phyloP scores from a whole-genome alignment of 2,329 filamentous ascomycete genomes.

The Alternaria solani region DNA sequence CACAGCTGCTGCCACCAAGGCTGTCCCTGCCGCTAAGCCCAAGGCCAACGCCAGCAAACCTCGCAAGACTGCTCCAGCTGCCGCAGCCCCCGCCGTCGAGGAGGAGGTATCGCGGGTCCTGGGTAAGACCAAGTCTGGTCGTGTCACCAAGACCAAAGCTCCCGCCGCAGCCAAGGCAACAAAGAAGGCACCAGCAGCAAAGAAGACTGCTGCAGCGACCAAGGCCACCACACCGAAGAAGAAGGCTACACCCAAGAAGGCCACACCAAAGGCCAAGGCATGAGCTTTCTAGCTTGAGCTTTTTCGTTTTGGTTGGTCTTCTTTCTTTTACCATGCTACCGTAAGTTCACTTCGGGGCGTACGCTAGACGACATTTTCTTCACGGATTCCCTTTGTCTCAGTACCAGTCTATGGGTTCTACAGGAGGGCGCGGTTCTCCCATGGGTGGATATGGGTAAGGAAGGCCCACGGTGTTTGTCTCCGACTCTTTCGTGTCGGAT shows the following conservation, averaged over 20 bases:
- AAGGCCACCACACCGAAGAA: slow-evolving; percentile 58
- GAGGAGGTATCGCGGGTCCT: slow-evolving; percentile 73
- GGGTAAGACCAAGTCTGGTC: slow-evolving; percentile 85
- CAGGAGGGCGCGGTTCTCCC: slow-evolving; percentile 13
- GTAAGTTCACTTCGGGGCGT: slow-evolving; percentile 14
- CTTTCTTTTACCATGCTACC: slow-evolving; percentile 30
- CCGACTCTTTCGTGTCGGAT: slow-evolving; percentile 18
- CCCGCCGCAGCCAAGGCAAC: slow-evolving; percentile 40
- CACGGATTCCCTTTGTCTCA: slow-evolving; percentile 28
- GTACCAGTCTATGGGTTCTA: slow-evolving; percentile 21
- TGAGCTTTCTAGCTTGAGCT: slow-evolving; percentile 27
- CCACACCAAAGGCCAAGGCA: slow-evolving; percentile 51
- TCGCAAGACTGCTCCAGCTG: slow-evolving; percentile 56
- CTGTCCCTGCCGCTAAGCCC: slow-evolving; percentile 43
- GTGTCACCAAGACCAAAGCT: slow-evolving; percentile 75
- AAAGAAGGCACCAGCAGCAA: slow-evolving; percentile 51
- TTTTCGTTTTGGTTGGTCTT: slow-evolving; percentile 39
- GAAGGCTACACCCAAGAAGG: slow-evolving; percentile 59
- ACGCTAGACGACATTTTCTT: slow-evolving; percentile 18
- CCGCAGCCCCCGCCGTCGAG: slow-evolving; percentile 68
- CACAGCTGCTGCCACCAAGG: slow-evolving; percentile 35
- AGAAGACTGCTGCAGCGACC: slow-evolving; percentile 50
- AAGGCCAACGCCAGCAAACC: slow-evolving; percentile 59
- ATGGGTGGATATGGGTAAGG: slow-evolving; percentile 7
- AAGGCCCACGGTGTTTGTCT: slow-evolving; percentile 26